These are phyloP conservation scores for Fraxinus velutina DNA, from an alignment of 305 asterid species.

Conservation along the genomic window DNA sequence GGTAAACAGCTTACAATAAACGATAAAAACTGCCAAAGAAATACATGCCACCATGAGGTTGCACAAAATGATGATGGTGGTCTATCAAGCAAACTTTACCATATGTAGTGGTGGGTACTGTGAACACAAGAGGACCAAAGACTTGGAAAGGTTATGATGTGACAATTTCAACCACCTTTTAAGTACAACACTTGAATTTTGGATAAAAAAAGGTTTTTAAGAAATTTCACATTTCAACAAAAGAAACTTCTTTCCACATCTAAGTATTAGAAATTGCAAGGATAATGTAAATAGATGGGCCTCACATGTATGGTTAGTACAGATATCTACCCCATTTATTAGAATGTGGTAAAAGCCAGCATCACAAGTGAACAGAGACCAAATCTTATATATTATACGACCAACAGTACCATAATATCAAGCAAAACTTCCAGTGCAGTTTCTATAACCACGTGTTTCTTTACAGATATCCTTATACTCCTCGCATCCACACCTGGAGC, in stretches of 20 bases:
- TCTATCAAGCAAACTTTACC: neutral
- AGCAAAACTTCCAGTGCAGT: neutral
- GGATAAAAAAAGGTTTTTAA: neutral
- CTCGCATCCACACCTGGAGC: constrained; percentile 38
- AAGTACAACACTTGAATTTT: neutral
- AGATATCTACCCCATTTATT: neutral
- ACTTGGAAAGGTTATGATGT: neutral
- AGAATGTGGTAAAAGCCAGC: neutral
- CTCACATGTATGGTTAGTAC: neutral
- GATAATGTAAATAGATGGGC: neutral
- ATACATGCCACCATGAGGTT: neutral
- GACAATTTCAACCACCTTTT: neutral
- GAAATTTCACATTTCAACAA: neutral
- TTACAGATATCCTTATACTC: constrained; percentile 35
- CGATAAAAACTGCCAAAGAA: neutral
- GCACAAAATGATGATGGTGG: neutral
- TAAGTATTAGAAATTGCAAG: neutral
- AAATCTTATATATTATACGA: neutral
- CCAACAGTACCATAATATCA: neutral
- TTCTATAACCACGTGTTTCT: constrained; percentile 32
- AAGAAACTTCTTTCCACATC: neutral
- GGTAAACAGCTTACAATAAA: constrained; percentile 5
- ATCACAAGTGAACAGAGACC: neutral
- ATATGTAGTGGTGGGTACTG: neutral
- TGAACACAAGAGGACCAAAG: neutral